Conservation (phyloP, 2,329 filamentous ascomycete species). For the Mycocentrospora acerina region DNA sequence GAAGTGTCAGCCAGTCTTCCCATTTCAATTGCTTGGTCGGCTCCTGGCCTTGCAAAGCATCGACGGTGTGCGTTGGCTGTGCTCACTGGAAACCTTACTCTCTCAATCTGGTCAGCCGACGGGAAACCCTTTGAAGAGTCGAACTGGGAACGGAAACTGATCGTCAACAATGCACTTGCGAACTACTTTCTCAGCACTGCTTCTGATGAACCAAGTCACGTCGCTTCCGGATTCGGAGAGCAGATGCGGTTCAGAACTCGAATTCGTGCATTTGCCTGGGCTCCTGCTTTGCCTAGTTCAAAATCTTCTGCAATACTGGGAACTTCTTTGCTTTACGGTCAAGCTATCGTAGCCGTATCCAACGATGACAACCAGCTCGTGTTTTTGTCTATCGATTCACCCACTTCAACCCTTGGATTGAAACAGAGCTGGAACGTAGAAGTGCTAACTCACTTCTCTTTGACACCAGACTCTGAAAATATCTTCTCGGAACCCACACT, state of each 20-base stretch:
- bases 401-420: conserved; percentile 33
- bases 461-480: conserved; percentile 13
- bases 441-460: conserved; percentile 28
- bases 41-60: conserved; percentile 57
- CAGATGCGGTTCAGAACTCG: conserved; percentile 39
- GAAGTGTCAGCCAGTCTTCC: conserved; percentile 58
- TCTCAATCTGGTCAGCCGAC: conserved; percentile 58
- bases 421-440: conserved; percentile 29
- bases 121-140: conserved; percentile 44
- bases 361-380: conserved; percentile 47
- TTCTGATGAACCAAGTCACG: conserved; percentile 14
- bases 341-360: conserved; percentile 40
- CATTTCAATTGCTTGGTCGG: conserved; percentile 57
- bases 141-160: conserved; percentile 54
- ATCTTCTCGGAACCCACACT: conserved; percentile 14
- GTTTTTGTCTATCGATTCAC: conserved; percentile 41
- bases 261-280: conserved; percentile 48
- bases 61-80: conserved; percentile 57
- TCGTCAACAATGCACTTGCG: conserved; percentile 55
- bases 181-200: conserved; percentile 36
- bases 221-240: conserved; percentile 30
- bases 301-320: conserved; percentile 19
- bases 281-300: conserved; percentile 23
- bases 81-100: conserved; percentile 57
- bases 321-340: conserved; percentile 26